A percentile compares a stretch with the other conserved stretches of the same genome.
These are phyloP conservation scores for Sarcodon sp. DNA, from an alignment of 768 basidiomycete genomes.

Conservation along the genomic window DNA sequence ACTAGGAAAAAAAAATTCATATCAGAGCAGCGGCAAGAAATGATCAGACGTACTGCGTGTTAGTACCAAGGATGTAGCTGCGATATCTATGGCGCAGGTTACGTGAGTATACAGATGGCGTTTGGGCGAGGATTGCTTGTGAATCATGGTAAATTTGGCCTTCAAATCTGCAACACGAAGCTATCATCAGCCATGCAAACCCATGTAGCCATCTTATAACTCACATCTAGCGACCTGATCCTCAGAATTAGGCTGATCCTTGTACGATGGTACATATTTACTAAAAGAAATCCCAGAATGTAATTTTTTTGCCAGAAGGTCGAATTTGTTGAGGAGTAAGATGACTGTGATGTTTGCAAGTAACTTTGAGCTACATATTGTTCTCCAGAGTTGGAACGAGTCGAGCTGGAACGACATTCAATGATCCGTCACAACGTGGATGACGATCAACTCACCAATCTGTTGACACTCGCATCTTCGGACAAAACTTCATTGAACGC, in stretches of 20 bases:
- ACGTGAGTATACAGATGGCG: conserved; percentile 40
- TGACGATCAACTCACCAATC: conserved; percentile 30
- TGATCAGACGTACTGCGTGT: conserved; percentile 25
- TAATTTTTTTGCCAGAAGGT: conserved; percentile 44
- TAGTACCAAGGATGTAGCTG: conserved; percentile 34
- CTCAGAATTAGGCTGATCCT: conserved; percentile 35
- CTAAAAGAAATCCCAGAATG: conserved; percentile 25
- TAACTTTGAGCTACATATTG: conserved; percentile 43
- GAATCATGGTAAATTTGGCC: conserved; percentile 35
- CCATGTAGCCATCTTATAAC: conserved; percentile 8
- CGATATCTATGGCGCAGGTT: conserved; percentile 42
- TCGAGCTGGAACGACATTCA: conserved; percentile 26
- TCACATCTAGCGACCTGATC: conserved; percentile 41
- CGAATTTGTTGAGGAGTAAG: conserved; percentile 50
- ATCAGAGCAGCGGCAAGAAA: background rate
- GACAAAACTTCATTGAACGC: conserved; percentile 52
- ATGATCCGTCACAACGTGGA: background rate
- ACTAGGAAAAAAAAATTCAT: conserved; percentile 10
- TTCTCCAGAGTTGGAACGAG: conserved; percentile 45
- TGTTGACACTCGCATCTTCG: conserved; percentile 45
- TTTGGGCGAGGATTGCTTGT: conserved; percentile 33
- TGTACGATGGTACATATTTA: conserved; percentile 42
- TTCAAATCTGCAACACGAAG: conserved; percentile 27
- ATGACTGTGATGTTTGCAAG: conserved; percentile 41
- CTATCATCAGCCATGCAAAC: background rate